Percentiles rank a stretch among this genome's conserved stretches.
Evolutionary conservation across 164 flowering plant genomes (phyloP).

Genomic region (Tetracentron sinense): DNA sequence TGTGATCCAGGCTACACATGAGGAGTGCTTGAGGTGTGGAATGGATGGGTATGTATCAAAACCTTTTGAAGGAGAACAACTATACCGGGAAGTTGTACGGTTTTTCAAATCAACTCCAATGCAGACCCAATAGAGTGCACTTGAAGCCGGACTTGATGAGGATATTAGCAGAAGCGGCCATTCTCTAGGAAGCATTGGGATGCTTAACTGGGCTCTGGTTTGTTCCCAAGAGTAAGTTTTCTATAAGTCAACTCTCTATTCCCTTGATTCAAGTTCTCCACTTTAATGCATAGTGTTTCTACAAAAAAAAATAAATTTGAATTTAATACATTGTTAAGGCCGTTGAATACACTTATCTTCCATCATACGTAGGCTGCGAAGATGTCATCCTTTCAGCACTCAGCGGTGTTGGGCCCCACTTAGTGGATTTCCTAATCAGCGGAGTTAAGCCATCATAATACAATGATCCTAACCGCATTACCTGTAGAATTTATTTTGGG

Average conservation of each 20-base stretch:
- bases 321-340: not conserved
- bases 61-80: conserved; percentile 89
- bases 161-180: conserved; percentile 15
- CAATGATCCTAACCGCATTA: too few species aligned
- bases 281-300: not conserved
- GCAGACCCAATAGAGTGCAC: conserved; percentile 20
- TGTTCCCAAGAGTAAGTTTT: conserved; percentile 17
- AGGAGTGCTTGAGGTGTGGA: conserved; percentile 62
- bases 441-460: too few species aligned
- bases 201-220: conserved; percentile 12
- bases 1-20: conserved; percentile 88
- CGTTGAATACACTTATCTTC: not conserved
- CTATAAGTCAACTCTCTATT: not conserved
- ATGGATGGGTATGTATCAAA: conserved; percentile 99
- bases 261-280: not conserved
- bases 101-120: conserved; percentile 39
- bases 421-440: too few species aligned
- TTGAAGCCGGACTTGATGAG: conserved; percentile 11
- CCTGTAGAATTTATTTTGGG: too few species aligned
- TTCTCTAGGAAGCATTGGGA: conserved; percentile 17
- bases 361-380: not conserved
- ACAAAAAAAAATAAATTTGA: not conserved
- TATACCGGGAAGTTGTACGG: conserved; percentile 77
- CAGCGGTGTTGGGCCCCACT: too few species aligned
- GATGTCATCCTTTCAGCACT: too few species aligned